A percentile compares a stretch with the other conserved stretches of the same genome.
Evolutionary conservation across 2,329 filamentous ascomycete genomes (phyloP).

Genomic region (Ascochyta viciae-villosae): DNA sequence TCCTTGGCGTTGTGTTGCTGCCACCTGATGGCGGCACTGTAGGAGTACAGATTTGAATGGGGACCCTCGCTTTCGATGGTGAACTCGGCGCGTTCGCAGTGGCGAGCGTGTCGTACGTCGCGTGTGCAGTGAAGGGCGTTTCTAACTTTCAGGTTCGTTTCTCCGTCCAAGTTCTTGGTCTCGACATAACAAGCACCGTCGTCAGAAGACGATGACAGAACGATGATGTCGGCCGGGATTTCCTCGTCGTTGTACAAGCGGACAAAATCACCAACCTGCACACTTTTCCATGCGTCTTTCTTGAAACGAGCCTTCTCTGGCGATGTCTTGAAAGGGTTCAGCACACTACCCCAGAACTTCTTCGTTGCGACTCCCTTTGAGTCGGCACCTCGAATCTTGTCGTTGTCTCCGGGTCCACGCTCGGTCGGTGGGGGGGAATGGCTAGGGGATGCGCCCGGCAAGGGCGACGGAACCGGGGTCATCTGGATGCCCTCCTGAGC

Average conservation of each 20-base stretch:
- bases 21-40: constrained; percentile 90
- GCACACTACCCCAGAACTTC: constrained; percentile 70
- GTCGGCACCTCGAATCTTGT: constrained; percentile 35
- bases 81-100: constrained; percentile 91
- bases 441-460: constrained; percentile 57
- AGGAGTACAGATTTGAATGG: constrained; percentile 93
- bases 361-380: constrained; percentile 42
- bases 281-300: constrained; percentile 91
- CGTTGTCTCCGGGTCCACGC: constrained; percentile 34
- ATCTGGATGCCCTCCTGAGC: constrained; percentile 79
- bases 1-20: constrained; percentile 72
- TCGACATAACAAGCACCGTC: constrained; percentile 97
- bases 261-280: constrained; percentile 95
- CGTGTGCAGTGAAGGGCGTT: constrained; percentile 87
- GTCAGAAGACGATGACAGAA: constrained; percentile 89
- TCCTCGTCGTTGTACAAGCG: constrained; percentile 96
- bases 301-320: constrained; percentile 84
- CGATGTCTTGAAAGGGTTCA: constrained; percentile 72
- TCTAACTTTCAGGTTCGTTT: constrained; percentile 96
- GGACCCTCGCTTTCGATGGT: constrained; percentile 87
- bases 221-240: constrained; percentile 89
- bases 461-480: constrained; percentile 89
- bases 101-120: constrained; percentile 82
- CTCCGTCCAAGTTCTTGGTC: constrained; percentile 96
- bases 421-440: constrained; percentile 38